Evolutionary conservation across 208 protist species (phyloP).

Genomic region (Acanthamoeba triangularis): DNA sequence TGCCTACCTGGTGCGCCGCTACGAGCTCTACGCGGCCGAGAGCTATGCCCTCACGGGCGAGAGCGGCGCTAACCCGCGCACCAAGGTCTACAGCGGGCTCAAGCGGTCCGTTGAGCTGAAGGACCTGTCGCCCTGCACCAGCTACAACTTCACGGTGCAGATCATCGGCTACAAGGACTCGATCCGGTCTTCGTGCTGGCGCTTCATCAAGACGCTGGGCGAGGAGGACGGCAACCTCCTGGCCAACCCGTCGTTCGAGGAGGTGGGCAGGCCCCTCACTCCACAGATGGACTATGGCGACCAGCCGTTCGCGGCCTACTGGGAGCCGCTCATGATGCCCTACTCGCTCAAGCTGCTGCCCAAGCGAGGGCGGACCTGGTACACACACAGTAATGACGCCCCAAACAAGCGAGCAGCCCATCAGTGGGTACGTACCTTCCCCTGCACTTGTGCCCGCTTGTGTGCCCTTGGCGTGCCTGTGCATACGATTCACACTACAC

Average conservation of each 20-base stretch:
- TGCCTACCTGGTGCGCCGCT: not conserved
- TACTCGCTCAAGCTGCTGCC: not conserved
- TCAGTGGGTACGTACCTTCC: not conserved
- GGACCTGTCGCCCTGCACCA: not conserved
- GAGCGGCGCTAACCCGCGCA: not conserved
- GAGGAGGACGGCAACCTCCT: slow-evolving; percentile 18
- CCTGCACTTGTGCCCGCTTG: not conserved
- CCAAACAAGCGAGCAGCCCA: slow-evolving; percentile 43
- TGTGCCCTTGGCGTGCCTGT: not conserved
- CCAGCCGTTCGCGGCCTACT: not conserved
- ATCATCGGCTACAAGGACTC: not conserved
- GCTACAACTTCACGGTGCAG: not conserved
- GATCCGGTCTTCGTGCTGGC: not conserved
- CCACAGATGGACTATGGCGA: slow-evolving; percentile 8
- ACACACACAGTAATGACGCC: not conserved
- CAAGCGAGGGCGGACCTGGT: not conserved
- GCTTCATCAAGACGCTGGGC: not conserved
- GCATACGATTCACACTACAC: not conserved
- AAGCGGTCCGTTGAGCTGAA: not conserved
- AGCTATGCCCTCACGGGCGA: not conserved
- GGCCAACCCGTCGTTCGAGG: slow-evolving; percentile 37
- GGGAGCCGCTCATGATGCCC: slow-evolving; percentile 66
- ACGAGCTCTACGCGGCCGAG: not conserved
- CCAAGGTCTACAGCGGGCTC: not conserved
- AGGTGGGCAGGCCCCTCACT: not conserved